Conservation (phyloP, 345 rosid species). For the Microthlaspi erraticum region DNA sequence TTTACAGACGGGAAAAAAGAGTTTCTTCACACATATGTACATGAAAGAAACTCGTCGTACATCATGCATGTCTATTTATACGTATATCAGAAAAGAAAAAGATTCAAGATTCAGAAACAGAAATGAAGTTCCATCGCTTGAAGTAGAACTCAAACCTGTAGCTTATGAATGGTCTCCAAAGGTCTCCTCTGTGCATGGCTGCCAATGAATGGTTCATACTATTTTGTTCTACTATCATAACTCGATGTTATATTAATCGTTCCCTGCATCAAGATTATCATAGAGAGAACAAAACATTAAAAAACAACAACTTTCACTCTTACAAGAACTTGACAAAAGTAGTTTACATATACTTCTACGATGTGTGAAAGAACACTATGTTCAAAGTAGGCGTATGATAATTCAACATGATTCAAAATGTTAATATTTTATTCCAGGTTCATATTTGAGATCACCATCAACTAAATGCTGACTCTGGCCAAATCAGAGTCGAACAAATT, state of each 20-base stretch:
- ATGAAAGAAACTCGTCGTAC: too few relatives aligned
- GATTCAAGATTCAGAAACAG: constrained; percentile 57
- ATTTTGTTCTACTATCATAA: constrained; percentile 70
- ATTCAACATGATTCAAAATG: neutral
- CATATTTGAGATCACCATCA: neutral
- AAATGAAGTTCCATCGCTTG: constrained; percentile 69
- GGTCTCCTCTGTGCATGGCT: constrained; percentile 89
- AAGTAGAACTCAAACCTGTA: constrained; percentile 63
- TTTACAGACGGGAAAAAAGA: too few relatives aligned
- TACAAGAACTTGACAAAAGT: neutral
- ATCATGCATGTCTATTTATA: too few relatives aligned
- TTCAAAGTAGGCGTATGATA: too few relatives aligned
- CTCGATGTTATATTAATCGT: constrained; percentile 71
- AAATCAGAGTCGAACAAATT: neutral
- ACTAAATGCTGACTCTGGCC: neutral
- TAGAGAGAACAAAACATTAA: neutral
- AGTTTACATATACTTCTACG: too few relatives aligned
- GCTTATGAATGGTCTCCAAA: constrained; percentile 92
- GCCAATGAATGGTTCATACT: constrained; percentile 74
- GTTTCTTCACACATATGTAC: too few relatives aligned
- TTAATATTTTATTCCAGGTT: neutral
- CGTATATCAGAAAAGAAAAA: too few relatives aligned
- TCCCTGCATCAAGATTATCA: constrained; percentile 54
- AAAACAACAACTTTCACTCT: constrained; percentile 5
- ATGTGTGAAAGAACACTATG: too few relatives aligned